Percentiles rank a stretch among this genome's conserved stretches.
These are phyloP conservation scores for Mayamaea pseudoterrestris DNA, from an alignment of 108 stramenopile species.

Conservation along the genomic window DNA sequence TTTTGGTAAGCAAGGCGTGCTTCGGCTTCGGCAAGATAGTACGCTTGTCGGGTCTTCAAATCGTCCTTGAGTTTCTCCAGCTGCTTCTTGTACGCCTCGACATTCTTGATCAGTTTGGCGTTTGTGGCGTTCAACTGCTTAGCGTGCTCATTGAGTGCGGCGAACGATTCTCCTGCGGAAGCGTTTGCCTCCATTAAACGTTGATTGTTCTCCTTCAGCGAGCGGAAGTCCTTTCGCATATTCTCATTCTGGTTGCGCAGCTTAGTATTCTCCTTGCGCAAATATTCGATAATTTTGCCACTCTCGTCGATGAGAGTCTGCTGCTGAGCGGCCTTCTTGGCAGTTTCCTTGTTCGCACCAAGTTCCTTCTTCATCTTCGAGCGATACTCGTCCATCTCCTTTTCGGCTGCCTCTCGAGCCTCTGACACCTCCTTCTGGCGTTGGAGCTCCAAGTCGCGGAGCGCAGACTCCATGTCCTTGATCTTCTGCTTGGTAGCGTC, in stretches of 20 bases:
- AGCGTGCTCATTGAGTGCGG: slow-evolving; percentile 55
- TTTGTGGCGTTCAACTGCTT: slow-evolving; percentile 44
- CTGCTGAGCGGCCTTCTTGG: slow-evolving; percentile 32
- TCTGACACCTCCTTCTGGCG: slow-evolving; percentile 36
- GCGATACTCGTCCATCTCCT: slow-evolving; percentile 41
- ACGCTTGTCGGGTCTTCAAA: slow-evolving; percentile 46
- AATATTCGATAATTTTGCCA: slow-evolving; percentile 58
- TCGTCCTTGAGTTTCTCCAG: slow-evolving; percentile 49
- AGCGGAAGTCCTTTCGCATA: slow-evolving; percentile 48
- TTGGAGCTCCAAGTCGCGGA: slow-evolving; percentile 40
- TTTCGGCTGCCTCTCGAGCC: slow-evolving; percentile 30
- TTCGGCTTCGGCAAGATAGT: slow-evolving; percentile 57
- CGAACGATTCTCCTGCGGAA: slow-evolving; percentile 50
- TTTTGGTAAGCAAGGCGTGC: slow-evolving; percentile 46
- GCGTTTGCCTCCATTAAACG: slow-evolving; percentile 63
- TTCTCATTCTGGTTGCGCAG: slow-evolving; percentile 37
- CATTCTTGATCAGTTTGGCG: slow-evolving; percentile 27
- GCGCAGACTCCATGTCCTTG: slow-evolving; percentile 22
- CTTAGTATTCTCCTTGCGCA: slow-evolving; percentile 51
- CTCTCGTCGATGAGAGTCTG: slow-evolving; percentile 61
- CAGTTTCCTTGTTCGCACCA: slow-evolving; percentile 7
- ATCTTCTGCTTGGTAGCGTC: slow-evolving; percentile 25
- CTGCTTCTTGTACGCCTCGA: slow-evolving; percentile 24
- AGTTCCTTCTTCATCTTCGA: slow-evolving; percentile 17
- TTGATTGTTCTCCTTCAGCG: slow-evolving; percentile 50